Evolutionary conservation across 208 protist species (phyloP), one percentile per base, ranked within the genome.

Genomic region (Leishmania tropica): DNA sequence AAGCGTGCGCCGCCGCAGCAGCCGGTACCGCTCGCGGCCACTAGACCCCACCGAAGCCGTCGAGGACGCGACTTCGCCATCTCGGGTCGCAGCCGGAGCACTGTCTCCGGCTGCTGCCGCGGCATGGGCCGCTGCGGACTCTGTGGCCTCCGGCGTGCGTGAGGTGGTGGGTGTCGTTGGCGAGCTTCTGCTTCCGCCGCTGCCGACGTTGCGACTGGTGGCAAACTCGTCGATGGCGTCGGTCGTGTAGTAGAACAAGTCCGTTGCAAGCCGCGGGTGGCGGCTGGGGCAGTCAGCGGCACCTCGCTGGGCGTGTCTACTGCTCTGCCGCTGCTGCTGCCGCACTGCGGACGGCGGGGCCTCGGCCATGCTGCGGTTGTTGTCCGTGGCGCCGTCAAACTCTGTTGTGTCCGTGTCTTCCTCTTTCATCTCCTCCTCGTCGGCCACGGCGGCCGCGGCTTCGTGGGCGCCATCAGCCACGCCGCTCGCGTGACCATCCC

Each of bases 191-290:
- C 35, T 80, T 60, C 15, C 81, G 13, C 40, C 75, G 19, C 56
- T 35, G 53, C 31, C 77, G 51, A 17, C 62, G 67, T 80, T 72
- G 58, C 62, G 5, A 45, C 51, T 54, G 75, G 3, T 48, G 31
- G 17, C 1, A n/a, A 87, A 87, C 75, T 89, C 86, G 48, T 87
- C 86, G 10, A 83, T 78, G 37, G 81, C 83, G 40, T 89, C 86
- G 17, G 86, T 83, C 19, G 83, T 87, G 83, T 84, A 89, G 78
- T 87, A 87, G n/a, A 70, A 71, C 31, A 35, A 72, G 45, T 83
- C 80, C 0, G 73, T 35, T n/a, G 45, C 1, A 28, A 51, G 42
- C 31, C 47, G 70, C 42, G 7, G 7, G 70, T 35, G 10, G 8
- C 0, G 17, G 70, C 31, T 31, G 11, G 45, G 70, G 45, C 28